phyloP scores from a whole-genome alignment of 2,329 filamentous ascomycete species.

The Colletotrichum lini region DNA sequence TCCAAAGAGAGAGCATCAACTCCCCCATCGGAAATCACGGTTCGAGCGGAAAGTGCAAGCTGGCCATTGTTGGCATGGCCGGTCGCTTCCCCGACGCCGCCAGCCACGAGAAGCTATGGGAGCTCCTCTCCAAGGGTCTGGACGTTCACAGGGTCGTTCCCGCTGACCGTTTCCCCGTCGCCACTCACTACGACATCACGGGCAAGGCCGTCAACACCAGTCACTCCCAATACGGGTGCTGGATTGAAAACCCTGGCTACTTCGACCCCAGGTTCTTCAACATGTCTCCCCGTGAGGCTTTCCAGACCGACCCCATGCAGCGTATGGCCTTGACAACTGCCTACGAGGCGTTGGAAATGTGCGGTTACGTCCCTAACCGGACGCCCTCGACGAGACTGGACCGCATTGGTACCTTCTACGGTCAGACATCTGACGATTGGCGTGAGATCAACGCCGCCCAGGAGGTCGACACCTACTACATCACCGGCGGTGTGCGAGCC shows the following conservation, averaged over 20 bases:
- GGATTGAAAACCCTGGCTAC: constrained; percentile 75
- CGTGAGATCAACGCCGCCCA: constrained; percentile 82
- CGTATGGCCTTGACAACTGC: constrained; percentile 80
- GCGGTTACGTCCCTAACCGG: constrained; percentile 77
- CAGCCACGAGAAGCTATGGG: constrained; percentile 59
- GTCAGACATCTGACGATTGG: constrained; percentile 84
- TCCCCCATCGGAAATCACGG: constrained; percentile 63
- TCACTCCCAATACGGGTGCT: constrained; percentile 51
- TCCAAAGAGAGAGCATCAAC: constrained; percentile 52
- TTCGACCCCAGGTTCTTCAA: constrained; percentile 82
- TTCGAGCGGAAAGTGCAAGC: constrained; percentile 70
- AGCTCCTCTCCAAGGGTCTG: constrained; percentile 74
- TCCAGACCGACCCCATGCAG: constrained; percentile 82
- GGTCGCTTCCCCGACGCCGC: constrained; percentile 61
- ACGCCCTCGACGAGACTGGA: constrained; percentile 73
- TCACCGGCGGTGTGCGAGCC: constrained; percentile 65
- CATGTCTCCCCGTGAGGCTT: constrained; percentile 78
- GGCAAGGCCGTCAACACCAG: constrained; percentile 75
- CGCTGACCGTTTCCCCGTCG: constrained; percentile 72
- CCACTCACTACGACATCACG: constrained; percentile 73
- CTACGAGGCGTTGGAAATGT: constrained; percentile 85
- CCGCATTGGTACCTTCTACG: constrained; percentile 81
- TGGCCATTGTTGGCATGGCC: constrained; percentile 82
- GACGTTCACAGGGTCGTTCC: constrained; percentile 74
- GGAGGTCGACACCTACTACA: constrained; percentile 71